Evolutionary conservation across 176 grass and related monocot species (phyloP).

Genomic region (Juncus effusus): DNA sequence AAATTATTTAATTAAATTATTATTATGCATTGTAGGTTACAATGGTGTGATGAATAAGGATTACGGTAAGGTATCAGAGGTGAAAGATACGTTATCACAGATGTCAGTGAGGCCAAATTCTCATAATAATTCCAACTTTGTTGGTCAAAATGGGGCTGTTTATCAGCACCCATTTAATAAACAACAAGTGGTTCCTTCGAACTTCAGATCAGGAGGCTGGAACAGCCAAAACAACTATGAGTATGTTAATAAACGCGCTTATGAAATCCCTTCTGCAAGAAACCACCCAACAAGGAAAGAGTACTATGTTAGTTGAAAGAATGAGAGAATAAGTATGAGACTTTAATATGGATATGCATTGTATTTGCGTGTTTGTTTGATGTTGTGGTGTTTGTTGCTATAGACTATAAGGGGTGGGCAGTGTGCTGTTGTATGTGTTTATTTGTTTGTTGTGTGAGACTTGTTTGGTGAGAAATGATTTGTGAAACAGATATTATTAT

Average conservation of each 20-base stretch:
- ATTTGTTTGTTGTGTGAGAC: too few relatives aligned
- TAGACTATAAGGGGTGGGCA: too few relatives aligned
- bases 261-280: constrained; percentile 53
- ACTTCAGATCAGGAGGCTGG: constrained; percentile 50
- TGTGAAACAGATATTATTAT: too few relatives aligned
- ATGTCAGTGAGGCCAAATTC: constrained; percentile 39
- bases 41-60: constrained; percentile 31
- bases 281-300: constrained; percentile 48
- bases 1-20: constrained; percentile 4
- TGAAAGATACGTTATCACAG: constrained; percentile 48
- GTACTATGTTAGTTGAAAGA: too few relatives aligned
- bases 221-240: constrained; percentile 24
- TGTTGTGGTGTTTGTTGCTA: too few relatives aligned
- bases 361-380: too few relatives aligned
- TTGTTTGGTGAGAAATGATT: too few relatives aligned
- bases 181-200: constrained; percentile 24
- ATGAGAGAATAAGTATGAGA: too few relatives aligned
- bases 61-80: constrained; percentile 40
- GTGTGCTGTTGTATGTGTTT: too few relatives aligned
- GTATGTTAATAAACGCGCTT: constrained; percentile 34
- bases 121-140: constrained; percentile 8
- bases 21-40: constrained; percentile 13
- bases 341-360: too few relatives aligned
- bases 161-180: background rate
- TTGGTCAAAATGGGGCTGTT: constrained; percentile 23